Evolutionary conservation across 2,329 filamentous ascomycete species (phyloP).

Genomic region (Pezicula radicicola): DNA sequence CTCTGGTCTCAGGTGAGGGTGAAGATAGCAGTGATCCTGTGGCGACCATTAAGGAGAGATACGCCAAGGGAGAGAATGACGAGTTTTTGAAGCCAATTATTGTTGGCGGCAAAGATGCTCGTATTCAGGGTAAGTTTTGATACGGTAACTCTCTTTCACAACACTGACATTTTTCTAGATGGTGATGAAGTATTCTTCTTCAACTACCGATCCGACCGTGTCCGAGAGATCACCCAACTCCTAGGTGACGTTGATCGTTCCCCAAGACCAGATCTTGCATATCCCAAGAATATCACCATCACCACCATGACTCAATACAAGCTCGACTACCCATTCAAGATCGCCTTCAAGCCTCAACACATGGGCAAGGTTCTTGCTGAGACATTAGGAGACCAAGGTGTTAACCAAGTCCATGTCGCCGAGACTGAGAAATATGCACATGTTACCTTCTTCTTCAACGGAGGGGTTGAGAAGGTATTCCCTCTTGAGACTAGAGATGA

Average conservation of each 20-base stretch:
- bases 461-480: constrained; percentile 95
- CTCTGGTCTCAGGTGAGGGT: constrained; percentile 77
- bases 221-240: constrained; percentile 92
- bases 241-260: constrained; percentile 90
- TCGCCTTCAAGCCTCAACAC: constrained; percentile 90
- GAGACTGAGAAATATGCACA: constrained; percentile 99
- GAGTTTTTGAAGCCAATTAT: constrained; percentile 99
- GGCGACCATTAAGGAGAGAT: constrained; percentile 81
- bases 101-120: constrained; percentile 78
- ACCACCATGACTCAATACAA: constrained; percentile 99
- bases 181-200: constrained; percentile 98
- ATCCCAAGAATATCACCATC: constrained; percentile 82
- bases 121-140: constrained; percentile 68
- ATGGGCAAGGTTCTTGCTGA: constrained; percentile 99
- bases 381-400: constrained; percentile 84
- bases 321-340: constrained; percentile 83
- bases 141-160: background rate
- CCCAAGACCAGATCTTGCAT: constrained; percentile 85
- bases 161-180: constrained; percentile 48
- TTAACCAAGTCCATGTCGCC: constrained; percentile 93
- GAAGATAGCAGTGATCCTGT: constrained; percentile 83
- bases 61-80: constrained; percentile 84
- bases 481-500: constrained; percentile 88
- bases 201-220: constrained; percentile 99
- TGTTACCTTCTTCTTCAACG: constrained; percentile 99